phyloP scores from a whole-genome alignment of 192 early-diverging fungal genomes.

The Oehlia diaphana region DNA sequence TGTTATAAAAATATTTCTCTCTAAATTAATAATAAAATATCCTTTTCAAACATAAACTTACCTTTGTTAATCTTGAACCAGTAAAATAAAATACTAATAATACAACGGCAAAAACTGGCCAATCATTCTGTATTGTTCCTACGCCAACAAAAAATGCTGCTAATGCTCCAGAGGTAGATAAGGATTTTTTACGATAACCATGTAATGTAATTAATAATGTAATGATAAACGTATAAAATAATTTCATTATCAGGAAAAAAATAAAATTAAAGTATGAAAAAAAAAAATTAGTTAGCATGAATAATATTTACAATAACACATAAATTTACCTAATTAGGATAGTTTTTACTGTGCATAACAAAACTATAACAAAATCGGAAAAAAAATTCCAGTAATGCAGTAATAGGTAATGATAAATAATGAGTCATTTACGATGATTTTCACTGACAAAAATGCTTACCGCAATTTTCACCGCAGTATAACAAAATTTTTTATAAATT shows the following conservation, averaged over 20 bases:
- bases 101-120: constrained; percentile 61
- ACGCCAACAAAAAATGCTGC: constrained; percentile 77
- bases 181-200: constrained; percentile 68
- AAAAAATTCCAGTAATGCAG: too few relatives aligned
- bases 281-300: not conserved
- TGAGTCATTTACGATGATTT: too few relatives aligned
- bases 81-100: constrained; percentile 77
- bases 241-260: not conserved
- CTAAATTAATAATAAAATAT: not conserved
- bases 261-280: not conserved
- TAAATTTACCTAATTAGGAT: too few relatives aligned
- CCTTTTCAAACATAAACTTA: constrained; percentile 21
- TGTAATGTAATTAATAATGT: constrained; percentile 45
- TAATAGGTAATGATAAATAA: too few relatives aligned
- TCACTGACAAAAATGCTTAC: too few relatives aligned
- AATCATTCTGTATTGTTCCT: constrained; percentile 68
- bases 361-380: too few relatives aligned
- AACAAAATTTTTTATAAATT: too few relatives aligned
- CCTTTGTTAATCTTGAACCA: constrained; percentile 59
- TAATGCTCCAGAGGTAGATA: constrained; percentile 65
- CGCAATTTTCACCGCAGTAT: too few relatives aligned
- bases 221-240: not conserved
- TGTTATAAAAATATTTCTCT: not conserved
- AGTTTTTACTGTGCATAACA: too few relatives aligned
- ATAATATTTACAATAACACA: too few relatives aligned